These are phyloP conservation scores for Helianthus tuberosus DNA, from an alignment of 129 eudicot genomes.

Conservation along the genomic window DNA sequence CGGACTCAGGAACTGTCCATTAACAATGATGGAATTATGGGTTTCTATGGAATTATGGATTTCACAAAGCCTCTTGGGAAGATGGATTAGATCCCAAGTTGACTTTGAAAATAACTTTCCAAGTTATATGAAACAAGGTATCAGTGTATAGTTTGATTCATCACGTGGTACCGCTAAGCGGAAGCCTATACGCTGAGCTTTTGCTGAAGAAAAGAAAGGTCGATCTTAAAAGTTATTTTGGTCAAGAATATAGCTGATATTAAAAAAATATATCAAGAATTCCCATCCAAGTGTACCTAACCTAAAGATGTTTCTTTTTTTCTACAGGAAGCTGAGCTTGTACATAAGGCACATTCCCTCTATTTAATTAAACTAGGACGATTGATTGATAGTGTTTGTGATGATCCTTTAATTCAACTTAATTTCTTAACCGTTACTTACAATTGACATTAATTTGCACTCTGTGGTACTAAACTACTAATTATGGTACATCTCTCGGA, in stretches of 20 bases:
- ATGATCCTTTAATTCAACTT: conserved; percentile 71
- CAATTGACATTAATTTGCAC: not conserved
- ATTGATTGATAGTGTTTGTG: conserved; percentile 70
- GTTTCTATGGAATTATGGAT: conserved; percentile 48
- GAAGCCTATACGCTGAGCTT: conserved; percentile 68
- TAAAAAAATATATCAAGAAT: not conserved
- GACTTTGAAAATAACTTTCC: not conserved
- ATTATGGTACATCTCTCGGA: conserved; percentile 9
- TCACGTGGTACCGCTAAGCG: conserved; percentile 57
- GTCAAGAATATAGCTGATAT: conserved; percentile 8
- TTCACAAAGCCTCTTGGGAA: conserved; percentile 76
- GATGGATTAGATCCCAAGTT: no score
- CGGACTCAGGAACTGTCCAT: conserved; percentile 87
- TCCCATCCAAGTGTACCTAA: conserved; percentile 1
- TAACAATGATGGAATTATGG: conserved; percentile 68
- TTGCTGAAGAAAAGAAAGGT: conserved; percentile 85
- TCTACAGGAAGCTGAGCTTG: conserved; percentile 78
- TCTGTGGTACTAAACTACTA: not conserved
- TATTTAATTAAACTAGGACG: conserved; percentile 42
- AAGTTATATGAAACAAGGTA: conserved; percentile 36
- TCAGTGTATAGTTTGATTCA: conserved; percentile 70
- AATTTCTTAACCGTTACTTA: conserved; percentile 7
- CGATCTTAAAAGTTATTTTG: conserved; percentile 3
- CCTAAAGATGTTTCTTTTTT: conserved; percentile 5
- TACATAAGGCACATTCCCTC: conserved; percentile 82